Base-by-base conservation (phyloP, 768 basidiomycete genomes). In the Trametes coccinea region DNA sequence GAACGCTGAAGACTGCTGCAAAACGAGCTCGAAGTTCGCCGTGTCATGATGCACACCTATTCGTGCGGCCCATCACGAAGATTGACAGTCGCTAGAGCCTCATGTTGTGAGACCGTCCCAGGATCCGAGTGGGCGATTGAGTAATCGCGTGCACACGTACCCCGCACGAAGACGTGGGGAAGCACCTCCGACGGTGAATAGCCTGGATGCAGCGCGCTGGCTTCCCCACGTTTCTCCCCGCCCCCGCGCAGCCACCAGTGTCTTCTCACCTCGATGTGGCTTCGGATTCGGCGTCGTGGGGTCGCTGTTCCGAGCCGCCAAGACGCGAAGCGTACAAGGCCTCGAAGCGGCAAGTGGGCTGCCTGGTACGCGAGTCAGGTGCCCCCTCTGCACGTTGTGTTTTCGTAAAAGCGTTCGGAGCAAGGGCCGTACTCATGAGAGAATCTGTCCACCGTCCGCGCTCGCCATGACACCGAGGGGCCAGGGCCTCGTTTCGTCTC, bases 341-440 rank as follows among this genome's bases (percentile, higher is more conserved):
- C 33, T 51, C 60, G 60, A 55, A 61, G 55, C 60, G 60, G 49
- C 41, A 44, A 11, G 4, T 10, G 29, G n/a, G 44, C 14, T 40
- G 33, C 48, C 11, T 30, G 6, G 34, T 53, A 11, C 10, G 22
- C 48, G 54, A 17, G 60, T 61, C 60, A 61, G n/a, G 41, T 56
- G 60, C 48, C 43, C 40, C 47, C 46, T 22, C 39, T 34, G 33
- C 60, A n/a, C 41, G 39, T 9, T 46, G 13, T 8, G n/a, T 17
- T 55, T 48, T 50, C 60, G 60, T 61, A 61, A 61, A 56, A 56
- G 9, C 34, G 43, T 17, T 22, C 60, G 60, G 60, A 34, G 16
- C 53, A 45, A 50, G 48, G 60, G 31, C 60, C 60, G 60, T 17
- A 46, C 11, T 3, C 53, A 49, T 55, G 60, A 51, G 60, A 61